Evolutionary conservation across 148 eudicot genomes (phyloP).

Genomic region (Heliamphora exappendiculata): DNA sequence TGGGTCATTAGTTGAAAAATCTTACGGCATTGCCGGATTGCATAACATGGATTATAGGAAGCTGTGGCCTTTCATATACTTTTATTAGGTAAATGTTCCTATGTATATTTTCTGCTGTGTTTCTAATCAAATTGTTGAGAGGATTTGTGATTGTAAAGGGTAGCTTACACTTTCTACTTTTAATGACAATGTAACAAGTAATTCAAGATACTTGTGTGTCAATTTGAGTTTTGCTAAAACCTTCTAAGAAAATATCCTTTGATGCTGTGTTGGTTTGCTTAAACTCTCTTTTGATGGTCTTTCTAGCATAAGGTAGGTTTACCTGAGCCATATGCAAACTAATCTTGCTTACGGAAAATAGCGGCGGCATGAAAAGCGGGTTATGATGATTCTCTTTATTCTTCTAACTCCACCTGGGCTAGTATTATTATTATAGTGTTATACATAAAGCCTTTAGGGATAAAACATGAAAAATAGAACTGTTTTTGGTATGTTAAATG

Average conservation of each 20-base stretch:
- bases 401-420: not conserved
- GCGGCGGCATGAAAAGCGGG: not conserved
- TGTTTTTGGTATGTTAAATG: not conserved
- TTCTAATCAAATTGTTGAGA: not conserved
- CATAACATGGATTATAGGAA: not conserved
- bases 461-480: not conserved
- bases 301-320: not conserved
- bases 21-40: not conserved
- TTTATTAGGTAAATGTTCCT: not conserved
- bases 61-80: not conserved
- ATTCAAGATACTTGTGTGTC: too few species aligned
- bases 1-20: not conserved
- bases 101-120: not conserved
- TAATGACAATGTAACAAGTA: too few species aligned
- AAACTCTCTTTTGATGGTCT: not conserved
- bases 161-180: too few species aligned
- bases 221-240: too few species aligned
- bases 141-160: not conserved
- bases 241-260: too few species aligned
- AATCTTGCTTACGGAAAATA: not conserved
- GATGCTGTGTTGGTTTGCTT: too few species aligned
- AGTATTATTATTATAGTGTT: not conserved
- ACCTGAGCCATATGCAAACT: not conserved
- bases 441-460: too few species aligned
- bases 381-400: not conserved